Conservation (phyloP, 805 yeast species). For the Blastobotrys americana region DNA sequence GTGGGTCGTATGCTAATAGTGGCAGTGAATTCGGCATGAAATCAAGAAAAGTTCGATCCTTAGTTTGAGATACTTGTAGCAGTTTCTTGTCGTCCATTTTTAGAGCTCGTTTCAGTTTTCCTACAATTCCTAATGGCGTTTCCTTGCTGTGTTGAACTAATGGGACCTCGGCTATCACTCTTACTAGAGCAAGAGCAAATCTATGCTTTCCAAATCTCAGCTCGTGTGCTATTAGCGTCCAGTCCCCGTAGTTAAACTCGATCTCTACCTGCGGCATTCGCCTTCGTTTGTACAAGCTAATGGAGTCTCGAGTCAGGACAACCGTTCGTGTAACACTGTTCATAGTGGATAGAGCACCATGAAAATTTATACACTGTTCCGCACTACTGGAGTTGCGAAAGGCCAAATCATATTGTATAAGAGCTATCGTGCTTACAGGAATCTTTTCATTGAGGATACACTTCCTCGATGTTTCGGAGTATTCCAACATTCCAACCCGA, state of each 20-base stretch:
- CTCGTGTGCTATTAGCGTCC: background rate
- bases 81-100: background rate
- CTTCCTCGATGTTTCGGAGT: background rate
- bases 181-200: background rate
- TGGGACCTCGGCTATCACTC: background rate
- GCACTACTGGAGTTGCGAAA: conserved; percentile 3
- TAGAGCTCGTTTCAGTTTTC: background rate
- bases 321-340: background rate
- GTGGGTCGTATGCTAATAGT: background rate
- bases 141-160: background rate
- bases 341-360: background rate
- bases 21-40: background rate
- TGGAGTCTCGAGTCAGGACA: background rate
- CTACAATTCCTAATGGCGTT: background rate
- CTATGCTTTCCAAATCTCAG: background rate
- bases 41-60: background rate
- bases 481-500: no score
- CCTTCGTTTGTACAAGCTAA: background rate
- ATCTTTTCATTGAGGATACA: conserved; percentile 1
- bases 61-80: background rate
- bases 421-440: conserved; percentile 5
- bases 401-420: conserved; percentile 12
- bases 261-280: background rate
- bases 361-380: background rate
- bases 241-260: background rate